Conservation (phyloP, 441 rosid genomes). For the Flueggea neowawraea region DNA sequence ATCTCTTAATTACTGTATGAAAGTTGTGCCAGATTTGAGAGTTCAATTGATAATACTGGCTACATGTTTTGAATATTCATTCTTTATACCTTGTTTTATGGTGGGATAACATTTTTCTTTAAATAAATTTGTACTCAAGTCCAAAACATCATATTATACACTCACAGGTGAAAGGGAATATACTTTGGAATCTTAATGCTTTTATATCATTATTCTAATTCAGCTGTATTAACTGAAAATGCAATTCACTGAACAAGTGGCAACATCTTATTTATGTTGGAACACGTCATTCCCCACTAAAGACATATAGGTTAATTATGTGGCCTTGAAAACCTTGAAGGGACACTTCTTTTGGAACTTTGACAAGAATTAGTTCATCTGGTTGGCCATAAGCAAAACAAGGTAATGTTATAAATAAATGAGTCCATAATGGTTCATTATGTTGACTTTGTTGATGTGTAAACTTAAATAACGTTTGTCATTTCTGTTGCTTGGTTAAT, state of each 20-base stretch:
- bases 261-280: not conserved
- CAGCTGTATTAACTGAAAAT: slow-evolving; percentile 6
- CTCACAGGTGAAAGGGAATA: not conserved
- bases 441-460: slow-evolving; percentile 5
- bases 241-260: slow-evolving; percentile 20
- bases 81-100: no score
- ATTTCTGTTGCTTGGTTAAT: not conserved
- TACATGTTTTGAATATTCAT: no score
- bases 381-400: not conserved
- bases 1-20: no score
- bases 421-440: not conserved
- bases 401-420: not conserved
- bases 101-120: no score
- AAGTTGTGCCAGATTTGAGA: no score
- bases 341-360: slow-evolving; percentile 13
- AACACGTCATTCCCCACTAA: slow-evolving; percentile 35
- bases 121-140: no score
- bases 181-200: slow-evolving; percentile 10
- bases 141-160: no score
- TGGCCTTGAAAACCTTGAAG: slow-evolving; percentile 22
- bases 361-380: not conserved
- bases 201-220: slow-evolving; percentile 2
- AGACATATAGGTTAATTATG: slow-evolving; percentile 9
- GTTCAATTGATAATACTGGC: no score
- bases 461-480: not conserved